Conservation (phyloP, 225 moss, liverwort and hornwort genomes). For the Asterella californica region DNA sequence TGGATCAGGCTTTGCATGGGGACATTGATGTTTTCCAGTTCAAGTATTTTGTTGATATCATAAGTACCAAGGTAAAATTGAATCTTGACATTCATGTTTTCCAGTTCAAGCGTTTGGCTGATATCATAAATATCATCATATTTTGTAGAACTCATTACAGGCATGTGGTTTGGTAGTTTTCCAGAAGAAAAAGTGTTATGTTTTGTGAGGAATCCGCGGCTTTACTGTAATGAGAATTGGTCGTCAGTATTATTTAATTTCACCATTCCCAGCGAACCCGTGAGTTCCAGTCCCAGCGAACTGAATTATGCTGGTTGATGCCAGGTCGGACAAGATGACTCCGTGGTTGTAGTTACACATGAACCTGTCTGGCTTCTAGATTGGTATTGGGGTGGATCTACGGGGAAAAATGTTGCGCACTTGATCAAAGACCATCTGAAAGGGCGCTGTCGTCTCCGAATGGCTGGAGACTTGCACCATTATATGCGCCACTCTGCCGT, state of each 20-base stretch:
- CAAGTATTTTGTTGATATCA: slow-evolving; percentile 90
- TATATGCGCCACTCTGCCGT: slow-evolving; percentile 91
- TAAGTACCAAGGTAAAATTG: slow-evolving; percentile 59
- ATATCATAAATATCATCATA: too few species aligned
- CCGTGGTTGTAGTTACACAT: slow-evolving; percentile 89
- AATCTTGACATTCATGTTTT: too few species aligned
- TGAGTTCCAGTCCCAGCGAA: too few species aligned
- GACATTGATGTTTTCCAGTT: slow-evolving; percentile 99
- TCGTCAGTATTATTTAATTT: not conserved
- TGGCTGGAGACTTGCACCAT: slow-evolving; percentile 96
- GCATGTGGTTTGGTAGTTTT: not conserved
- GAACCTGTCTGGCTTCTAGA: slow-evolving; percentile 99
- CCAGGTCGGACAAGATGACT: slow-evolving; percentile 76
- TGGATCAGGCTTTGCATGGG: slow-evolving; percentile 98
- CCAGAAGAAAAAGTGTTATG: too few species aligned
- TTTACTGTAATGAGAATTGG: not conserved
- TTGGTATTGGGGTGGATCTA: slow-evolving; percentile 93
- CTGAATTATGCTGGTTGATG: not conserved
- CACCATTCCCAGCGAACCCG: not conserved
- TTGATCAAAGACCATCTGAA: slow-evolving; percentile 84
- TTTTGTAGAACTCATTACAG: not conserved
- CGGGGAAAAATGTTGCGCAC: slow-evolving; percentile 88
- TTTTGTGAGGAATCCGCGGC: not conserved
- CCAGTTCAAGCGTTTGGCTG: not conserved
- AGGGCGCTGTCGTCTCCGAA: slow-evolving; percentile 88